Percentiles rank a stretch among this genome's conserved stretches.
phyloP scores from a whole-genome alignment of 306 rosid species.

The Ormosia semicastrata region DNA sequence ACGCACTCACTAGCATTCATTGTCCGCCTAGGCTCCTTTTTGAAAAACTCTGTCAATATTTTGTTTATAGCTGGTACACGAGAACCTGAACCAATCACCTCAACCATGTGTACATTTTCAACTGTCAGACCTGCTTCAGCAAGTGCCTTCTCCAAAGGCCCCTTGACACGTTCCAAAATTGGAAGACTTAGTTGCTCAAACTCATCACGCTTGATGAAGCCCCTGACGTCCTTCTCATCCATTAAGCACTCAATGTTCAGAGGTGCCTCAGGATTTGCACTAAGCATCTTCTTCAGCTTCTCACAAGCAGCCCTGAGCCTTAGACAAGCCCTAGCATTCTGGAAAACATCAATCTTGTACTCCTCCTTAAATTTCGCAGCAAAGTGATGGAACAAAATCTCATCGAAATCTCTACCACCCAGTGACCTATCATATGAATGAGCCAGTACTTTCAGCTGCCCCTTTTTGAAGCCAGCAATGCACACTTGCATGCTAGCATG shows the following conservation, averaged over 20 bases:
- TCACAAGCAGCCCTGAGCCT: slow-evolving; percentile 89
- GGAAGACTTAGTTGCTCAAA: slow-evolving; percentile 82
- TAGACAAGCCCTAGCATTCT: slow-evolving; percentile 83
- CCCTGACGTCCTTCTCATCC: slow-evolving; percentile 93
- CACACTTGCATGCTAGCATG: slow-evolving; percentile 98
- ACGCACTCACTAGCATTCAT: slow-evolving; percentile 98
- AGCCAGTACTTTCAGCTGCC: slow-evolving; percentile 81
- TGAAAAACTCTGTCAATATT: slow-evolving; percentile 82
- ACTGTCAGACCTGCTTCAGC: slow-evolving; percentile 75
- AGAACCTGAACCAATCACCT: slow-evolving; percentile 97
- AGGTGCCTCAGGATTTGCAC: slow-evolving; percentile 95
- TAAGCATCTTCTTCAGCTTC: slow-evolving; percentile 90
- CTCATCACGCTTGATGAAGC: slow-evolving; percentile 86
- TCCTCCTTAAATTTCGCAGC: slow-evolving; percentile 75
- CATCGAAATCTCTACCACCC: slow-evolving; percentile 97
- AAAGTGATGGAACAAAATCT: slow-evolving; percentile 74
- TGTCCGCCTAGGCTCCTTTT: slow-evolving; percentile 93
- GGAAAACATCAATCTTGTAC: slow-evolving; percentile 80
- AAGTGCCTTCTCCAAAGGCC: slow-evolving; percentile 87
- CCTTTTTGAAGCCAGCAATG: slow-evolving; percentile 87
- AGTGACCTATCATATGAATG: slow-evolving; percentile 82
- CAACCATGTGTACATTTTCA: slow-evolving; percentile 73
- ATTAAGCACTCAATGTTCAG: slow-evolving; percentile 88
- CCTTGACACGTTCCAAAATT: slow-evolving; percentile 83
- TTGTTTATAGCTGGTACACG: slow-evolving; percentile 82